A percentile compares a stretch with the other conserved stretches of the same genome.
phyloP scores from a whole-genome alignment of 2,329 filamentous ascomycete species.

The Lasiodiplodia sp. region DNA sequence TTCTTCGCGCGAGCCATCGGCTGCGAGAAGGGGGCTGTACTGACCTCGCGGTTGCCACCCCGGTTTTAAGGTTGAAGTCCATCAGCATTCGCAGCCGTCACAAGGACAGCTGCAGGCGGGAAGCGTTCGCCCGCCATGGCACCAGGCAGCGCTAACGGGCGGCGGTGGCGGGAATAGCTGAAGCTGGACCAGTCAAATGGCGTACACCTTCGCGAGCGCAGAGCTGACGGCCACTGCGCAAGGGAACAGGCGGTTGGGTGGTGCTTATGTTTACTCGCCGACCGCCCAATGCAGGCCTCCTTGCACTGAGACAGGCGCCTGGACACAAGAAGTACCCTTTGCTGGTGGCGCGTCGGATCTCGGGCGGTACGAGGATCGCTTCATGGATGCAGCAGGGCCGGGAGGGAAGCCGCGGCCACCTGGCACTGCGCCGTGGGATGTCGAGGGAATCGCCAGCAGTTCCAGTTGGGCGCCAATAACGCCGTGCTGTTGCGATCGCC shows the following conservation, averaged over 20 bases:
- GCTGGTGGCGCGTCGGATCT: slow-evolving; percentile 32
- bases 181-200: background rate
- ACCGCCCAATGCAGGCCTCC: slow-evolving; percentile 4
- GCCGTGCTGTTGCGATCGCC: slow-evolving; percentile 11
- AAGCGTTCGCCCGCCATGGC: slow-evolving; percentile 8
- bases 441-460: slow-evolving; percentile 16
- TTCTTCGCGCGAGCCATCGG: too few relatives aligned
- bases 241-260: background rate
- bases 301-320: slow-evolving; percentile 20
- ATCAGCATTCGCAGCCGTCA: background rate
- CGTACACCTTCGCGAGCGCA: background rate
- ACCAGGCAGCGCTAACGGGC: slow-evolving; percentile 7
- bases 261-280: slow-evolving; percentile 13
- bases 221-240: background rate
- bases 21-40: too few relatives aligned
- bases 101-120: slow-evolving; percentile 18
- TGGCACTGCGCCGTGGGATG: slow-evolving; percentile 5
- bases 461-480: slow-evolving; percentile 21
- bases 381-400: slow-evolving; percentile 16
- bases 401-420: slow-evolving; percentile 14
- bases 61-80: background rate
- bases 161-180: slow-evolving; percentile 2
- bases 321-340: slow-evolving; percentile 25
- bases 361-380: slow-evolving; percentile 15
- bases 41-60: too few relatives aligned